Conservation (phyloP, 345 rosid species). For the Psidium friedrichsthalianum region DNA sequence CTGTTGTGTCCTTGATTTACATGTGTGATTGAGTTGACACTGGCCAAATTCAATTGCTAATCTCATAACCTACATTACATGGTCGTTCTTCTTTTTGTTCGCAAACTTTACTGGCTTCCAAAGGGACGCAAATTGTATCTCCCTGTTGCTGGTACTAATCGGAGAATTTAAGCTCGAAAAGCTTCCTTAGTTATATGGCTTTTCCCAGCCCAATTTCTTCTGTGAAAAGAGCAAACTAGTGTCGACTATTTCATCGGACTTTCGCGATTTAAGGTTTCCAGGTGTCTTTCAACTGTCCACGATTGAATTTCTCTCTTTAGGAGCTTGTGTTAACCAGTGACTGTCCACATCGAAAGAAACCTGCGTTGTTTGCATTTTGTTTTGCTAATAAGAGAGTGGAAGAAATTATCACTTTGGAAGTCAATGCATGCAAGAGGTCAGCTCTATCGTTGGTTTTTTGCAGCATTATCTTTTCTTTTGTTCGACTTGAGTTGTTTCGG, state of each 20-base stretch:
- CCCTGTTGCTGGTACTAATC: not conserved
- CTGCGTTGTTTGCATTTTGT: not conserved
- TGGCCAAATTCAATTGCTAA: not conserved
- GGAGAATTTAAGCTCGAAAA: not conserved
- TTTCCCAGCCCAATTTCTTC: not conserved
- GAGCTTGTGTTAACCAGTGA: not conserved
- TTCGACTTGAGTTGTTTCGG: not conserved
- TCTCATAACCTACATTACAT: not conserved
- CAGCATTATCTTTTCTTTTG: not conserved
- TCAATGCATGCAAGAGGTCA: not conserved
- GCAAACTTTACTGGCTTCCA: not conserved
- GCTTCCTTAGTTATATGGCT: not conserved
- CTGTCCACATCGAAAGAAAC: not conserved
- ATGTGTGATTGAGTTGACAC: not conserved
- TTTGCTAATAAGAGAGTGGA: not conserved
- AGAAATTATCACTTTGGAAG: not conserved
- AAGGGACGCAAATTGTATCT: not conserved
- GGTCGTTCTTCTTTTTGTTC: not conserved
- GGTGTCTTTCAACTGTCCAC: not conserved
- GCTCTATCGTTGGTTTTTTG: not conserved
- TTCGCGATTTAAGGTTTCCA: not conserved
- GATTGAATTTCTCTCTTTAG: not conserved
- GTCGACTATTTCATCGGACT: not conserved
- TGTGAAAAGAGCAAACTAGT: not conserved
- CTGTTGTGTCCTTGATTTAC: not conserved